phyloP scores from a whole-genome alignment of 495 filamentous ascomycete species.

The Hypoxylon crocopeplum region DNA sequence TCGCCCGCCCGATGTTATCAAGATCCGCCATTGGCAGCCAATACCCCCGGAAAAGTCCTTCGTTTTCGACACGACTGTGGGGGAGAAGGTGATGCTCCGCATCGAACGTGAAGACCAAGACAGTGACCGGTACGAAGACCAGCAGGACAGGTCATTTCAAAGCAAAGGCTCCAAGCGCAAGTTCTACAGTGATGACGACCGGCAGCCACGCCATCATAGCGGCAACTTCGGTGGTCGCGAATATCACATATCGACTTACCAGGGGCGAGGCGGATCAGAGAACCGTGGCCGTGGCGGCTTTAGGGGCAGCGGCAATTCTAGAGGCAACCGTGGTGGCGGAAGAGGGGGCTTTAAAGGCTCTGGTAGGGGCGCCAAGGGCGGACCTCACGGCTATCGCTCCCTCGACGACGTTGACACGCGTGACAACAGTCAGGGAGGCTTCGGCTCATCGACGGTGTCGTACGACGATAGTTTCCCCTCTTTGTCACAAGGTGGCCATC shows the following conservation, averaged over 20 bases:
- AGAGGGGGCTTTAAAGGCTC: slow-evolving; percentile 27
- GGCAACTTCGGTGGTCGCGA: slow-evolving; percentile 45
- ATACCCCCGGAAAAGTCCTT: slow-evolving; percentile 69
- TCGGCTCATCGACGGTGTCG: slow-evolving; percentile 42
- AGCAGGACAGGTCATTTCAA: slow-evolving; percentile 62
- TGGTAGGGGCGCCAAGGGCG: slow-evolving; percentile 49
- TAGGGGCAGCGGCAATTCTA: slow-evolving; percentile 32
- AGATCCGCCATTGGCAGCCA: slow-evolving; percentile 85
- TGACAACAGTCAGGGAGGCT: slow-evolving; percentile 43
- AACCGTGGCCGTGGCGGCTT: slow-evolving; percentile 52
- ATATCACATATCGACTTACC: slow-evolving; percentile 46
- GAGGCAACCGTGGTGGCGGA: slow-evolving; percentile 32
- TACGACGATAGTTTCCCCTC: slow-evolving; percentile 49
- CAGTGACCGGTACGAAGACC: slow-evolving; percentile 65
- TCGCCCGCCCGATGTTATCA: slow-evolving; percentile 78
- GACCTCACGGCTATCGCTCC: slow-evolving; percentile 54
- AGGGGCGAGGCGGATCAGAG: slow-evolving; percentile 56
- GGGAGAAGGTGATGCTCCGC: slow-evolving; percentile 82
- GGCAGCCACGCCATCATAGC: slow-evolving; percentile 37
- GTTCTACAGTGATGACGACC: slow-evolving; percentile 60
- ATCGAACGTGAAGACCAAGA: slow-evolving; percentile 72
- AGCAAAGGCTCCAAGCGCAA: slow-evolving; percentile 65
- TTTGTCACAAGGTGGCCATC: slow-evolving; percentile 21
- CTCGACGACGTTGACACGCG: slow-evolving; percentile 54
- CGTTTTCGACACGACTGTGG: slow-evolving; percentile 78